Evolutionary conservation across 805 yeast species (phyloP).

Genomic region (Ogataea siamensis): DNA sequence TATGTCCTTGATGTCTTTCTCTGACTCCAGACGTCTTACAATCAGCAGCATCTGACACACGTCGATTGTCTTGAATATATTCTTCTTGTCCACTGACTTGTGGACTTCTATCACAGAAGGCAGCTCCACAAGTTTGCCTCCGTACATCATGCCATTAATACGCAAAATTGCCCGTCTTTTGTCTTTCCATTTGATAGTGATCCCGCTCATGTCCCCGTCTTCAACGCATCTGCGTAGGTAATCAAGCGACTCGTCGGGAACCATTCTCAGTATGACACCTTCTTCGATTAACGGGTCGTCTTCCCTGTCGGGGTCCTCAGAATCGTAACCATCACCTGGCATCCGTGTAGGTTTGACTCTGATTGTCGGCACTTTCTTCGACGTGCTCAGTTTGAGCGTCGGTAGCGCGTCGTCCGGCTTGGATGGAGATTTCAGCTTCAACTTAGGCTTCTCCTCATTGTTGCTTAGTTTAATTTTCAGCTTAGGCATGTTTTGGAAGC

Average conservation of each 20-base stretch:
- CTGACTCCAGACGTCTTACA: constrained; percentile 47
- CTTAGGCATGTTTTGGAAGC: constrained; percentile 20
- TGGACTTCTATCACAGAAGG: constrained; percentile 87
- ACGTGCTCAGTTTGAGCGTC: constrained; percentile 39
- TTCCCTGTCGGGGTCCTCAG: constrained; percentile 94
- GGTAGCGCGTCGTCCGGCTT: constrained; percentile 14
- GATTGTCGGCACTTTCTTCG: constrained; percentile 41
- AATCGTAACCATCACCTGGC: constrained; percentile 95
- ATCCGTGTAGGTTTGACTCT: constrained; percentile 60
- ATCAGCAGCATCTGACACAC: constrained; percentile 82
- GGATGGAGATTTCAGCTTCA: constrained; percentile 24
- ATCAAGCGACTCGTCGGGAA: constrained; percentile 67
- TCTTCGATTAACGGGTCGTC: constrained; percentile 93
- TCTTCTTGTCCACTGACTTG: constrained; percentile 86
- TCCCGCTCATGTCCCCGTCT: constrained; percentile 65
- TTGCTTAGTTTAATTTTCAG: constrained; percentile 25
- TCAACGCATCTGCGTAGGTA: constrained; percentile 74
- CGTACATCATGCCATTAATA: constrained; percentile 68
- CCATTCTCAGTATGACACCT: constrained; percentile 73
- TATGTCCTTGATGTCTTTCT: constrained; percentile 45
- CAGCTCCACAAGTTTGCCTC: constrained; percentile 81
- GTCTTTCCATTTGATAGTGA: constrained; percentile 81
- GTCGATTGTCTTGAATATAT: constrained; percentile 82
- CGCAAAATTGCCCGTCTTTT: constrained; percentile 73
- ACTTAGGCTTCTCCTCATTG: constrained; percentile 24